Evolutionary conservation across 2,329 filamentous ascomycete genomes (phyloP).

Genomic region (Didymosphaeria variabile): DNA sequence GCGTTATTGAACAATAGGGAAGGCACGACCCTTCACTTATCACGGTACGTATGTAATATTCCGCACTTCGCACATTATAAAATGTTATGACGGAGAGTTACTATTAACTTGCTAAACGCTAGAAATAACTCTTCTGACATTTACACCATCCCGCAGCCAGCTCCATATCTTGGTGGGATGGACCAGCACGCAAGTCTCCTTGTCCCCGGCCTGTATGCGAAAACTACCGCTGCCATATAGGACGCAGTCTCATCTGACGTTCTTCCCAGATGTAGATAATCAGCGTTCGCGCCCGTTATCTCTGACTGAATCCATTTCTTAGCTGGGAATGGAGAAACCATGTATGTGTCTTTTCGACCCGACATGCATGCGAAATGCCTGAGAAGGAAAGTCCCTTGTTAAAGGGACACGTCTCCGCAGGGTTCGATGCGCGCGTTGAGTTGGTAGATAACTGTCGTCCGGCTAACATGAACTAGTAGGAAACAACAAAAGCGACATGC

Average conservation of each 20-base stretch:
- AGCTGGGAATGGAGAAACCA: neutral
- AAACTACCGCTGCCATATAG: neutral
- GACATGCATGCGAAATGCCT: neutral
- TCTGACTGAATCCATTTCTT: neutral
- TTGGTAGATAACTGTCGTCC: neutral
- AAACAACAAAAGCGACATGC: neutral
- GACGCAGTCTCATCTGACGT: neutral
- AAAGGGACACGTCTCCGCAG: neutral
- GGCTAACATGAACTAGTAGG: neutral
- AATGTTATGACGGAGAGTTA: too few relatives aligned
- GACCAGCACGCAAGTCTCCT: neutral
- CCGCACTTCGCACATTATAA: too few relatives aligned
- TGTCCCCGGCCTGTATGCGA: neutral
- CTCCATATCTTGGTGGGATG: neutral
- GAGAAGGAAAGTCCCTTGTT: neutral
- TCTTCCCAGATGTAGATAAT: neutral
- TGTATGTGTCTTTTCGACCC: neutral
- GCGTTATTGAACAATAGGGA: neutral
- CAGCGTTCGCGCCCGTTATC: neutral
- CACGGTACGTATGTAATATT: neutral
- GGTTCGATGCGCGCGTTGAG: neutral
- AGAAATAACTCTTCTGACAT: too few relatives aligned
- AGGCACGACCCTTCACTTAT: neutral
- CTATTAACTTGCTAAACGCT: too few relatives aligned
- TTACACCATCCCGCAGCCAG: neutral